phyloP scores from a whole-genome alignment of 768 basidiomycete genomes.

The Phanerochaete carnosa region DNA sequence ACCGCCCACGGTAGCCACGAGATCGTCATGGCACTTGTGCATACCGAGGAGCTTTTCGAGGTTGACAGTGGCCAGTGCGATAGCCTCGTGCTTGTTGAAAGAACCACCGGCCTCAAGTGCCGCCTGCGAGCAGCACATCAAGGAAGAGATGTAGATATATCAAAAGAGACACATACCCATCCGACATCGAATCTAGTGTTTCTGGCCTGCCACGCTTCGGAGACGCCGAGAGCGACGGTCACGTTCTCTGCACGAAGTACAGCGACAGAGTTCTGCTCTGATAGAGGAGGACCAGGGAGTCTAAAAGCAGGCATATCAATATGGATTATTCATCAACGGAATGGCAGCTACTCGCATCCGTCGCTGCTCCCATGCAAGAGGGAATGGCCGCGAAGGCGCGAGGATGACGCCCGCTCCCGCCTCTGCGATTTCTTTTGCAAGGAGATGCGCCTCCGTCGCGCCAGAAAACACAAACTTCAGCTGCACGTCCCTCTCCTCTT shows the following conservation, averaged over 20 bases:
- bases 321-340: background rate
- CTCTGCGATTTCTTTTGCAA: constrained; percentile 68
- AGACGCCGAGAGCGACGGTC: constrained; percentile 64
- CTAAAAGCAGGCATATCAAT: constrained; percentile 26
- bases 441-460: constrained; percentile 64
- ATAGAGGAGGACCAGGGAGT: constrained; percentile 72
- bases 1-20: constrained; percentile 33
- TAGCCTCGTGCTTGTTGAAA: constrained; percentile 28
- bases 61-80: constrained; percentile 40
- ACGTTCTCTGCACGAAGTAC: constrained; percentile 67
- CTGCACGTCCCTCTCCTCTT: constrained; percentile 34
- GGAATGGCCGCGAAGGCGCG: constrained; percentile 66
- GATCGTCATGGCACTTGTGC: constrained; percentile 16
- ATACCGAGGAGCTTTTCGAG: constrained; percentile 40
- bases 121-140: constrained; percentile 8
- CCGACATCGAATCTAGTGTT: constrained; percentile 78
- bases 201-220: constrained; percentile 67
- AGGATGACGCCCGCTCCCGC: constrained; percentile 72
- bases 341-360: constrained; percentile 47
- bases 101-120: constrained; percentile 23
- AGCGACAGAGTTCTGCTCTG: constrained; percentile 54
- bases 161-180: constrained; percentile 53
- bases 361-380: constrained; percentile 61
- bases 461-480: constrained; percentile 52
- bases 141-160: background rate